Base-by-base conservation (phyloP, 2,329 filamentous ascomycete species). In the Scopulariopsis brevicaulis region DNA sequence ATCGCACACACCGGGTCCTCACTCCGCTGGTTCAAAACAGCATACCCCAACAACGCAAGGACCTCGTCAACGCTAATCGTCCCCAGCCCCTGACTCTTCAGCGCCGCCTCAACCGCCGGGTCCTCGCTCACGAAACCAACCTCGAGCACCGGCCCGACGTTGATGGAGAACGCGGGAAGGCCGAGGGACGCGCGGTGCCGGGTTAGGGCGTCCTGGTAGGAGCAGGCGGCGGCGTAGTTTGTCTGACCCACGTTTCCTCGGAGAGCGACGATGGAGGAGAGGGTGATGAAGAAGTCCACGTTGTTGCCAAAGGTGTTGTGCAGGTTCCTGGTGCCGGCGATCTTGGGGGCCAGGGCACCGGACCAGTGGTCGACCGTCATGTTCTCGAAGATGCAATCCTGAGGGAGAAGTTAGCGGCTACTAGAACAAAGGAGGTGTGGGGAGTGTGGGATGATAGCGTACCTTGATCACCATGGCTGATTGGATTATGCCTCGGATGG, bases 211-310 rank as follows among this genome's bases (percentile, higher is more conserved):
- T 69, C 67, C 10, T 71, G 67, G 62, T 66, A 73, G 0, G 67
- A 62, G 35, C 66, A 65, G 7, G 65, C 70, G 0, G 69, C 69
- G 0, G 70, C 61, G 60, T 78, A 79, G 61, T 74, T 75, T 46
- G 68, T 65, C 55, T 77, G 74, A 0, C 64, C 66, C 3, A 65
- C 59, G 10, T 66, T 65, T 0, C 72, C 74, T 4, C 70, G 52
- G 8, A 73, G 61, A 18, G 67, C 69, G 0, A 65, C 63, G 24
- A 70, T 57, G 1, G 73, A 76, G 1, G 70, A 72, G 0, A 71
- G 60, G 37, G 70, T 61, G 48, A 71, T 55, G 59, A 73, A 76
- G 63, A 77, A 73, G 59, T 74, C 71, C 0, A 74, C 58, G 8
- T n/a, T 11, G 7, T 54, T 56, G 20, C 20, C 18, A 22, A 48